Base-by-base conservation (phyloP, 2,329 filamentous ascomycete genomes). In the Bertia moriformis region DNA sequence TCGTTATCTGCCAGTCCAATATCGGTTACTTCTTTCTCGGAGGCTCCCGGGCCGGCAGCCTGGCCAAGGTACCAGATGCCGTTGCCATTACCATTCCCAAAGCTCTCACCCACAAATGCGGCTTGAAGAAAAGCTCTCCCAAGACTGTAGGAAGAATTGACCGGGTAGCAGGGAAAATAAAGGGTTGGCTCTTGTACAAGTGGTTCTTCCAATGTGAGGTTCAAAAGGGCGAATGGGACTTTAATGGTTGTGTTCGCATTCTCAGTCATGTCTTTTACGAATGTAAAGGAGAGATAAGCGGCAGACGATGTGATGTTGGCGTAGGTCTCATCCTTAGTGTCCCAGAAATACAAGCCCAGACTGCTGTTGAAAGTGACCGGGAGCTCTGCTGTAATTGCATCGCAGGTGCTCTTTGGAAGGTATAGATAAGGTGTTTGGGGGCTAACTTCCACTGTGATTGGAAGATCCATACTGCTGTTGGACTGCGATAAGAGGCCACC, bases 121-220 rank as follows among this genome's bases (percentile, higher is more conserved):
- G 54, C 53, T 46, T 60, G 58, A 2, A 60, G 41, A 42, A 61
- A 60, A 4, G 54, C 51, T 30, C 53, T 50, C 4, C 57, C 56
- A n/a, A 60, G 50, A 5, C 39, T 40, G 41, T 43, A 47, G 19
- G 10, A 30, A 15, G 24, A 20, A n/a, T 36, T 39, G 13, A 40
- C 22, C 15, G 36, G 13, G 7, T 30, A 12, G 4, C 36, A 39
- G 1, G 45, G 46, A 15, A 47, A 36, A 18, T 47, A 48, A 13
- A 18, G 20, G 4, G 42, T 46, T 24, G 45, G 40, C 17, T 35
- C 40, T 3, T n/a, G 38, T 12, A 42, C 32, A 13, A 47, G 19
- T 12, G 43, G 47, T 3, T 37, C 14, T 13, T 37, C 44, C 15
- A 44, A 39, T 3, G 43, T 46, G 14, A 43, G 39, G 40, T 45